Conservation (phyloP, 306 rosid species). For the Morella rubra region DNA sequence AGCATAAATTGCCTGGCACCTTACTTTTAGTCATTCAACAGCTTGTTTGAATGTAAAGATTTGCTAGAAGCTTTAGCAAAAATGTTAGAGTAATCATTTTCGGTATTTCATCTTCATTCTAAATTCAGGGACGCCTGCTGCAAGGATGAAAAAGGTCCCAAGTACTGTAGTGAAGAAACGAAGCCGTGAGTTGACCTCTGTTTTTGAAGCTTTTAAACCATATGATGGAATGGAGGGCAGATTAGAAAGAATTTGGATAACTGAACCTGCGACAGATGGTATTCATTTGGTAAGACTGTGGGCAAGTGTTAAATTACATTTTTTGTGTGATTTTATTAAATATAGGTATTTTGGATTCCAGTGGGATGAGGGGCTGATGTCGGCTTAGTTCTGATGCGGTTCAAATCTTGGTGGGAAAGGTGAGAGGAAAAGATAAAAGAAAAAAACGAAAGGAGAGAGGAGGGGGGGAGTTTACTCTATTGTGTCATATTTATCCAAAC, state of each 20-base stretch:
- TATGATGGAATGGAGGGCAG: constrained; percentile 87
- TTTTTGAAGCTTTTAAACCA: constrained; percentile 88
- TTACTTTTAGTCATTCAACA: neutral
- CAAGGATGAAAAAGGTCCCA: constrained; percentile 95
- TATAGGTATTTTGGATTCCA: constrained; percentile 5
- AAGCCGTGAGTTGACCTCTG: constrained; percentile 87
- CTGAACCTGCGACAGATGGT: constrained; percentile 88
- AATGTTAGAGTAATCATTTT: neutral
- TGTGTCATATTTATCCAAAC: too few relatives aligned
- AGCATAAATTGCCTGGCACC: neutral
- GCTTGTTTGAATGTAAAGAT: neutral
- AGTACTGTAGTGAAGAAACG: constrained; percentile 85
- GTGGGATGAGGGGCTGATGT: neutral
- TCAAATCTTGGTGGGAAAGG: neutral
- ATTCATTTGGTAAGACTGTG: constrained; percentile 74
- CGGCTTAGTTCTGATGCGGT: neutral
- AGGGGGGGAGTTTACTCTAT: too few relatives aligned
- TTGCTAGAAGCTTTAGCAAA: neutral
- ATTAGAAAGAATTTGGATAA: constrained; percentile 94
- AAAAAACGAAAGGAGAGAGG: too few relatives aligned
- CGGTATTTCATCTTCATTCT: constrained; percentile 8
- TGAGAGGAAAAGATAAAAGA: too few relatives aligned
- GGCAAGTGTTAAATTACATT: constrained; percentile 5
- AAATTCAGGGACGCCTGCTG: constrained; percentile 90
- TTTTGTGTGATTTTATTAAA: constrained; percentile 16